Evolutionary conservation across 2,329 filamentous ascomycete genomes (phyloP), one percentile per base, ranked within the genome.

Genomic region (Pseudogymnoascus sp.): DNA sequence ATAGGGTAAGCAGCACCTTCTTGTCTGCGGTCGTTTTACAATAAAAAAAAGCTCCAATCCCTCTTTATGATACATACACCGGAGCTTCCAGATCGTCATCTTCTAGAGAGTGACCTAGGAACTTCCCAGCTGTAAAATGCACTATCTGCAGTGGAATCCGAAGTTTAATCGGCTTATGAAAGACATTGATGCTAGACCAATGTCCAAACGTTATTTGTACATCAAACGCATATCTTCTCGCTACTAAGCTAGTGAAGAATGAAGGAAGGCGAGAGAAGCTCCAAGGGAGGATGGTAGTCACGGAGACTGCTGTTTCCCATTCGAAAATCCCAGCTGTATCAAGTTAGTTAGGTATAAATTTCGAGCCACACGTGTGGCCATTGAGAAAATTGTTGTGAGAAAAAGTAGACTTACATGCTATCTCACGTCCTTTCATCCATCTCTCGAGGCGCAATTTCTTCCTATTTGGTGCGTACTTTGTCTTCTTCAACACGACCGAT

Each of bases 211-310:
- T 36, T 6, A 61, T 61, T 6, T 61, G 31, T 14, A 61, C 34
- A 61, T 61, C 28, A 39, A 61, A 39, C 57, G 57, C 57, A 36
- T 61, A 61, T 61, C 57, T 61, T 23, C 57, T 61, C n/a, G 57
- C 57, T 61, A 61, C 31, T 21, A 61, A 61, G 19, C 11, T 61
- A 21, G 57, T 37, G 19, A 36, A 61, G 39, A 61, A 61, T 34
- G 57, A 61, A 36, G 57, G 57, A 19, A 61, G 57, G 31, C 31
- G 57, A 36, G 57, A 61, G n/a, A 36, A 61, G 31, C 19, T 61
- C 21, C 23, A 23, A 4, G 57, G 57, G 31, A 61, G 57, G 57
- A 23, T 36, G 3, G 31, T 10, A 39, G 57, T 61, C 57, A 61
- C 34, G 2, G 31, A 37, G 39, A 13, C 57, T 10, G 31, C 6